Evolutionary conservation across 805 yeast genomes (phyloP), one percentile per base, ranked within the genome.

Genomic region (Saccharomyces jurei): DNA sequence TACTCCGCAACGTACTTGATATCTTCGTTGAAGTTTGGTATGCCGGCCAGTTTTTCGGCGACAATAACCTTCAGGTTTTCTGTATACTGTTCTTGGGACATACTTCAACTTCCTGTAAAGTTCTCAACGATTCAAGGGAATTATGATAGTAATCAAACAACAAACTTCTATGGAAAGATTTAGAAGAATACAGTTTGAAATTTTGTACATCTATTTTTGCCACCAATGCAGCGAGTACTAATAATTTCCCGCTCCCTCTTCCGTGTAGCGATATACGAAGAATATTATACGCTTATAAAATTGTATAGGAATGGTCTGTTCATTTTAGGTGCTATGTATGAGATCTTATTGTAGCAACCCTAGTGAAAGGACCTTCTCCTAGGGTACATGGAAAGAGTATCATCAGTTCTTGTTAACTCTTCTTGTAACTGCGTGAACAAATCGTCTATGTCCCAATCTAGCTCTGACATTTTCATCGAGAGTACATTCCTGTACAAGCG

Each of bases 1-100:
- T 80, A 87, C 68, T 87, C 94, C 13, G 94, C 87, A 46, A 84
- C 83, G 60, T 83, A 85, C 48, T 71, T 74, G 27, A 78, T 75
- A 61, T 81, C 84, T 53, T 80, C 84, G 10, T 70, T 71, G 56
- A 79, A 71, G 55, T 74, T 75, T 6, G 68, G 69, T 27, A 78
- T 57, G 48, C 72, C 70, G 21, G 63, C 63, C 31, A 79, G 67
- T 61, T 73, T 75, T 50, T 68, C 67, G 17, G 77, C 73, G 6
- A 80, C 74, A 46, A 71, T 72, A 25, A 68, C 67, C 61, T 78
- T 79, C 50, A 80, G 61, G 55, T 75, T 77, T 55, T 73, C 69
- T 8, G 67, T 57, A 44, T 58, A 62, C 51, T 66, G 68, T 52
- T 66, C 67, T 50, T 63, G 62, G 17, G 69, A 65, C 70, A 66